phyloP scores from a whole-genome alignment of 192 early-diverging fungal species.

The Coemansia sp. region DNA sequence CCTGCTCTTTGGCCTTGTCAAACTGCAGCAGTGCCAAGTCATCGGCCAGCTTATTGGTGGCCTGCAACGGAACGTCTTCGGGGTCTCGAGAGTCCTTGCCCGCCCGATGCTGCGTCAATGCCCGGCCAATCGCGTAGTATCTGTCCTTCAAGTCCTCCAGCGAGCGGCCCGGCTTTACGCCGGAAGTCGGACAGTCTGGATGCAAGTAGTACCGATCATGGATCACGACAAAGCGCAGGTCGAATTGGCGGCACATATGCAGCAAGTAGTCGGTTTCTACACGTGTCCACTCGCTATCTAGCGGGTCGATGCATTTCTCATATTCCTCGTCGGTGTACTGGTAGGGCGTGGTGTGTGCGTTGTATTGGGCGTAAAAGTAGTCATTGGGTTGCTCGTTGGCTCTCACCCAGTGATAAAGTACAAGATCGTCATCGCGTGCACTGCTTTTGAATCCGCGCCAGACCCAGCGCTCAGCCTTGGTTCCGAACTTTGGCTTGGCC shows the following conservation, averaged over 20 bases:
- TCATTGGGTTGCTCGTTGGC: slow-evolving; percentile 64
- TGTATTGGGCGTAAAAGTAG: slow-evolving; percentile 76
- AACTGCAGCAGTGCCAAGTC: slow-evolving; percentile 50
- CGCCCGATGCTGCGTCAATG: slow-evolving; percentile 60
- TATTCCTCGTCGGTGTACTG: slow-evolving; percentile 87
- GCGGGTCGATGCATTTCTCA: slow-evolving; percentile 58
- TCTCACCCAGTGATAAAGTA: slow-evolving; percentile 77
- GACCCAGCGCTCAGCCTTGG: slow-evolving; percentile 66
- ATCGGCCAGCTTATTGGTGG: slow-evolving; percentile 50
- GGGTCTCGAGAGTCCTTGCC: slow-evolving; percentile 37
- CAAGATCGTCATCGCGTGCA: slow-evolving; percentile 70
- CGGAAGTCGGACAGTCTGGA: slow-evolving; percentile 17
- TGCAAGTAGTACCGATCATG: slow-evolving; percentile 71
- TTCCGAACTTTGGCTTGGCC: slow-evolving; percentile 69
- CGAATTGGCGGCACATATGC: slow-evolving; percentile 67
- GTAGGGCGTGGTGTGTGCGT: slow-evolving; percentile 65
- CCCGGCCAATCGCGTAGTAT: slow-evolving; percentile 70
- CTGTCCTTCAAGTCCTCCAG: slow-evolving; percentile 83
- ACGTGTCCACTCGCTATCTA: slow-evolving; percentile 74
- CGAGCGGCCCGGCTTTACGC: slow-evolving; percentile 9
- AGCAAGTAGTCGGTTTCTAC: slow-evolving; percentile 86
- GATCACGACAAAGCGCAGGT: slow-evolving; percentile 83
- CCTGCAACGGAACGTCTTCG: slow-evolving; percentile 47
- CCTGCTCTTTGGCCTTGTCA: slow-evolving; percentile 65
- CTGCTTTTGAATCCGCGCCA: slow-evolving; percentile 72